Base-by-base conservation (phyloP, 2,329 filamentous ascomycete genomes). In the Fusarium armeniacum region DNA sequence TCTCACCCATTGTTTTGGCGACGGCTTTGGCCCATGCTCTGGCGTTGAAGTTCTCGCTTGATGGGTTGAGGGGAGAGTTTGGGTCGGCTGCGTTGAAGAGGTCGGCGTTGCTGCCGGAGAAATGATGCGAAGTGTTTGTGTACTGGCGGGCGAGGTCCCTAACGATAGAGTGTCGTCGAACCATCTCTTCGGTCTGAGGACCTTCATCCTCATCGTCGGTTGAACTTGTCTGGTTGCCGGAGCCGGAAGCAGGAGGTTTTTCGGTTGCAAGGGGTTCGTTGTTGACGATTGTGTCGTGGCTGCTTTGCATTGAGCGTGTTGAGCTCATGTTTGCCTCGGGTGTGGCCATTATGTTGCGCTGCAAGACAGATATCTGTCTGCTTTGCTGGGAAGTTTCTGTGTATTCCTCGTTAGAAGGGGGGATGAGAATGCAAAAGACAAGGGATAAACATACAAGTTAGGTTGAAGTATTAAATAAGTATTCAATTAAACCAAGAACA, bases 31-130 rank as follows among this genome's bases (percentile, higher is more conserved):
- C 77, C 78, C 78, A 80, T 5, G 80, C 79, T 24, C 81, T 79
- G n/a, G 83, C 81, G 61, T 79, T 83, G 76, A 88, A 88, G n/a
- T 83, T 81, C 16, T 78, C 77, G 46, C 81, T 81, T 44, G 77
- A 77, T 7, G 85, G 85, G 69, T 87, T 84, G 15, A 87, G 78
- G 0, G 80, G 78, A n/a, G 84, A 85, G 26, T 80, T 57, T 12
- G 78, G 22, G 24, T 71, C 68, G 5, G 24, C 46, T 12, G 60
- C 65, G 22, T 47, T 50, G 26, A 71, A 72, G 16, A 71, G 68
- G 12, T 68, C 68, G 11, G 68, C 64, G 1, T 54, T 35, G 32
- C 58, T 59, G 26, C 67, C 69, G n/a, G 55, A 52, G 24, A 71
- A 66, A 38, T 70, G 54, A 3, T 55, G 44, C 6, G 69, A 71